phyloP scores from a whole-genome alignment of 257 asterid genomes.

The Anisodus acutangulus region DNA sequence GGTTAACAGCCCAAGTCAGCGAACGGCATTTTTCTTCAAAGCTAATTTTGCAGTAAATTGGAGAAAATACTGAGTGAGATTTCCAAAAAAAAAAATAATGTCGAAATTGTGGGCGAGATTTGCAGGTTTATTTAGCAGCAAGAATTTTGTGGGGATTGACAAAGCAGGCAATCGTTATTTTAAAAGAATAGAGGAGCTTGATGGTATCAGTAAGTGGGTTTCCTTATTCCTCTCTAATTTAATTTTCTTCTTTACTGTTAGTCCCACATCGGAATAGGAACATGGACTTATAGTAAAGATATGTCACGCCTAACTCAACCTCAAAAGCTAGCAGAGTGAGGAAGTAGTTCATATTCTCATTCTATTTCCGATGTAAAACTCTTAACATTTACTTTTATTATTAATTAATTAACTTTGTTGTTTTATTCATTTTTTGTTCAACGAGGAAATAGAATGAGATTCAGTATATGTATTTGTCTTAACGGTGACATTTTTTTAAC shows the following conservation, averaged over 20 bases:
- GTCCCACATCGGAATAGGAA: too few relatives aligned
- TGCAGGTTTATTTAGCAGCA: constrained; percentile 64
- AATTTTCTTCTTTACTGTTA: not conserved
- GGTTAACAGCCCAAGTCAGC: not conserved
- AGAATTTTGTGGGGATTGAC: constrained; percentile 64
- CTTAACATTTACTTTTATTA: not conserved
- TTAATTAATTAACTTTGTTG: not conserved
- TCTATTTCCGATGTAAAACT: too few relatives aligned
- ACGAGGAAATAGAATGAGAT: not conserved
- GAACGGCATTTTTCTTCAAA: not conserved
- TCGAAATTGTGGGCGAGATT: constrained; percentile 71
- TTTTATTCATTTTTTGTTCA: not conserved
- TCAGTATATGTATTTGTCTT: not conserved
- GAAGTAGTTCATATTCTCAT: too few relatives aligned
- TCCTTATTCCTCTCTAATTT: not conserved
- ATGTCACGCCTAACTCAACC: too few relatives aligned
- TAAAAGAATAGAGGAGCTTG: constrained; percentile 63
- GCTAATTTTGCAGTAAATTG: not conserved
- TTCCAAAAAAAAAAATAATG: constrained; percentile 43
- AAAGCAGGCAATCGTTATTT: constrained; percentile 86
- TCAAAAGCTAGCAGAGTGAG: too few relatives aligned
- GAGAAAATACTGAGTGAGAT: not conserved
- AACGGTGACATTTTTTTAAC: not conserved
- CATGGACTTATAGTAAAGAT: too few relatives aligned
- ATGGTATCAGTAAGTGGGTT: constrained; percentile 76